Base-by-base conservation (phyloP, 108 stramenopile species). In the Cyclostephanos tholiformis region DNA sequence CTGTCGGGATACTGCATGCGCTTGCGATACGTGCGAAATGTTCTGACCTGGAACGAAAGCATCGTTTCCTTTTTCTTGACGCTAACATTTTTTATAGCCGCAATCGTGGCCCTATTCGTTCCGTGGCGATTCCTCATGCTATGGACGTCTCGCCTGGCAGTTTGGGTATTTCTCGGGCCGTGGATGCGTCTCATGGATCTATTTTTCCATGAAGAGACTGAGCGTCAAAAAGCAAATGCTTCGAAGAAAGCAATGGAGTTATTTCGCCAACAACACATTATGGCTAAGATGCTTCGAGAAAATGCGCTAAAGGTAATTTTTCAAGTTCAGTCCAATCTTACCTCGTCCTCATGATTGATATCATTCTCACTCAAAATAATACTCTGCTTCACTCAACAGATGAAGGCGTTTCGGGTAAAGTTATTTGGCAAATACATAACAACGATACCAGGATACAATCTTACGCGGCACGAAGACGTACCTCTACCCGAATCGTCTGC, bases 91-190 rank as follows among this genome's bases (percentile, higher is more conserved):
- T 71, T 90, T 43, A 79, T 50, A 0, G 53, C 76, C 16, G 87
- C 87, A 1, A 29, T 87, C 19, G 65, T 89, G 3, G 66, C 84
- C 13, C 72, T 91, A 20, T 32, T 91, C 7, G 26, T 91, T 17
- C 93, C 93, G 10, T 89, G 87, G 89, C 48, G 71, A 22, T 91
- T 85, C 55, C 56, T 94, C 9, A 56, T 91, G 29, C 75, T 55
- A 29, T 94, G 88, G 88, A 50, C 74, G 4, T 56, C 66, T 6
- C 74, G 93, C 65, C 14, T 86, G 58, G 44, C 85, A 23, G 87
- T 87, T 0, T 94, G 89, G 89, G 76, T 77, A 4, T 78, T 85
- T 63, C 39, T 92, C 11, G 91, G 91, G 2, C 91, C 91, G 5
- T 88, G 86, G 76, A 92, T 92, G 88, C 88, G 87, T 43, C 14